Conservation (phyloP, 2,329 filamentous ascomycete genomes). For the Trichoderma polysporum region DNA sequence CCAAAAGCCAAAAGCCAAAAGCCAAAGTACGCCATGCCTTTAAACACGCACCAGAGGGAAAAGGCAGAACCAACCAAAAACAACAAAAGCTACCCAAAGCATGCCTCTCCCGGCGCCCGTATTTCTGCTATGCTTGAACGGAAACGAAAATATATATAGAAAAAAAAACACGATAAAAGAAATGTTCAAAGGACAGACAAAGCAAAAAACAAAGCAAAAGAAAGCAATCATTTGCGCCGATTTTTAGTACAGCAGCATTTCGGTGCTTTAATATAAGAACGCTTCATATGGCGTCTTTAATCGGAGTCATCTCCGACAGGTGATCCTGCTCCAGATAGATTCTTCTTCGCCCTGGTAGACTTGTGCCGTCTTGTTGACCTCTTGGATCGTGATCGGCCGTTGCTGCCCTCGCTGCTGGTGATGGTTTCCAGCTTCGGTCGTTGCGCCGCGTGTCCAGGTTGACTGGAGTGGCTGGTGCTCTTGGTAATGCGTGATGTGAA, state of each 20-base stretch:
- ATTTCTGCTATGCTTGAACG: conserved; percentile 11
- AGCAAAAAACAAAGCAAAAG: conserved; percentile 1
- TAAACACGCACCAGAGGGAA: conserved; percentile 1
- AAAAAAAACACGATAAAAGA: not conserved
- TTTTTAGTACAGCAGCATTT: not conserved
- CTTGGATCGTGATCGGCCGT: conserved; percentile 31
- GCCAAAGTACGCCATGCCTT: conserved; percentile 13
- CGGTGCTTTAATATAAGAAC: not conserved
- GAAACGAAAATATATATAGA: not conserved
- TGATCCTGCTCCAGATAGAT: conserved; percentile 34
- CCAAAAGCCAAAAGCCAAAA: not conserved
- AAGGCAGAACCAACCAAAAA: conserved; percentile 8
- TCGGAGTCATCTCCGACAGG: conserved; percentile 41
- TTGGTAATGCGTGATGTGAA: conserved; percentile 29
- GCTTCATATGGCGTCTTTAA: conserved; percentile 24
- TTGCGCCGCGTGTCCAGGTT: conserved; percentile 38
- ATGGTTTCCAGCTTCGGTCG: conserved; percentile 50
- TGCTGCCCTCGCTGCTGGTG: conserved; percentile 39
- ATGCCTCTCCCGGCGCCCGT: conserved; percentile 9
- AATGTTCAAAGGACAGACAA: conserved; percentile 15
- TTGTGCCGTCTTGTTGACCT: conserved; percentile 32
- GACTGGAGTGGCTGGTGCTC: conserved; percentile 30
- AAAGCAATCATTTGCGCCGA: not conserved
- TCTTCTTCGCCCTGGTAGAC: conserved; percentile 32
- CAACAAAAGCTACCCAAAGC: conserved; percentile 13